These are phyloP conservation scores for Penicillium sp. DNA, from an alignment of 2,329 filamentous ascomycete genomes.

Conservation along the genomic window DNA sequence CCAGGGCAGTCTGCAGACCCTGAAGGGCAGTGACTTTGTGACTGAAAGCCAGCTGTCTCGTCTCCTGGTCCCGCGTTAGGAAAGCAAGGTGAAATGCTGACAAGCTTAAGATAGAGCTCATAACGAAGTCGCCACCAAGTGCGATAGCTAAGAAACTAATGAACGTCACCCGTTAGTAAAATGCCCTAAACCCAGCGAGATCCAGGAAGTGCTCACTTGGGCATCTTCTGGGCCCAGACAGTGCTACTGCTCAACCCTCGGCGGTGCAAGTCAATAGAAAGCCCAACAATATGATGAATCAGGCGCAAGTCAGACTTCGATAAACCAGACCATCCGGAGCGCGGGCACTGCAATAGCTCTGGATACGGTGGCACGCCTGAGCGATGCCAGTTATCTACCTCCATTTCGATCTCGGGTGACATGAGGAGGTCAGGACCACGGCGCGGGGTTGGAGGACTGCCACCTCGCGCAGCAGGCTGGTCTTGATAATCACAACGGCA, in stretches of 20 bases:
- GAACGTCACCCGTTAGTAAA: constrained; percentile 23
- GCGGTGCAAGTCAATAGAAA: constrained; percentile 76
- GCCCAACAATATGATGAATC: constrained; percentile 83
- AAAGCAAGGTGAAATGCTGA: constrained; percentile 94
- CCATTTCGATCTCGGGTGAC: constrained; percentile 77
- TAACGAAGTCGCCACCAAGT: constrained; percentile 78
- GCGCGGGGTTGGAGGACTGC: constrained; percentile 50
- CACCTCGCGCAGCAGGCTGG: constrained; percentile 57
- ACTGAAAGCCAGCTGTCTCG: constrained; percentile 82
- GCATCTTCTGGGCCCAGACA: constrained; percentile 88
- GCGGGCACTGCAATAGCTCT: constrained; percentile 71
- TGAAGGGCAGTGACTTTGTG: constrained; percentile 82
- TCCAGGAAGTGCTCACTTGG: constrained; percentile 62
- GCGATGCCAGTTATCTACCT: constrained; percentile 76
- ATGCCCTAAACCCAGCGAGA: neutral
- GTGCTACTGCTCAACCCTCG: constrained; percentile 79
- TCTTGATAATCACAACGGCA: constrained; percentile 98
- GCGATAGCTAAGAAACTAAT: constrained; percentile 75
- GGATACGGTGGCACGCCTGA: constrained; percentile 84
- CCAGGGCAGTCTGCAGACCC: constrained; percentile 82
- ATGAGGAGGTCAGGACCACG: constrained; percentile 67
- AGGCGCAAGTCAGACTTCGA: constrained; percentile 76
- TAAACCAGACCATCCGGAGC: constrained; percentile 68
- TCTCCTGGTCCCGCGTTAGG: constrained; percentile 78
- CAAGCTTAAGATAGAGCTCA: constrained; percentile 87